A percentile compares a stretch with the other conserved stretches of the same genome.
Evolutionary conservation across 1,284 basidiomycete species (phyloP).

Genomic region (Cutaneotrichosporon sp.): DNA sequence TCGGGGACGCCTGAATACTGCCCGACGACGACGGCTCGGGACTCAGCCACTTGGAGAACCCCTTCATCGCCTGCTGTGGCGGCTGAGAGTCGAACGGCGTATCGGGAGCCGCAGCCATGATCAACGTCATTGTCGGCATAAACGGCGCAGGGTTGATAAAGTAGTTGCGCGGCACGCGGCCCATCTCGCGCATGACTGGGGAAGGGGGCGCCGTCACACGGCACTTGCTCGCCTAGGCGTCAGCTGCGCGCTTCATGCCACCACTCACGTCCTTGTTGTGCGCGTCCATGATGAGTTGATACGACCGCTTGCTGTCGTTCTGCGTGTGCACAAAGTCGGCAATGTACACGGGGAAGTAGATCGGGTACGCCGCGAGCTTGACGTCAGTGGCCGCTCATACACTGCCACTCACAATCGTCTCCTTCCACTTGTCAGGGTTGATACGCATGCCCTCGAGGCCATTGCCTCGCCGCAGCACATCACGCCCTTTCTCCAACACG

Average conservation of each 20-base stretch:
- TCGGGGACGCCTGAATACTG: constrained; percentile 27
- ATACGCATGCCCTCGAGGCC: constrained; percentile 20
- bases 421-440: constrained; percentile 30
- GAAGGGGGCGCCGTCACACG: constrained; percentile 35
- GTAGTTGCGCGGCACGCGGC: constrained; percentile 30
- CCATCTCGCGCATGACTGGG: constrained; percentile 23
- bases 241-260: not conserved
- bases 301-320: constrained; percentile 23
- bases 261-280: constrained; percentile 31
- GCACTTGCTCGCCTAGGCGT: constrained; percentile 23
- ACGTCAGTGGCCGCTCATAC: not conserved
- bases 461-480: constrained; percentile 19
- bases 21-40: constrained; percentile 20
- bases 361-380: constrained; percentile 43
- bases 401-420: constrained; percentile 32
- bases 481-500: constrained; percentile 25
- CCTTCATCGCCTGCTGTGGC: constrained; percentile 10
- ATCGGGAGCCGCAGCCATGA: constrained; percentile 9
- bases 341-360: constrained; percentile 46
- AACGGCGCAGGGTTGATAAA: constrained; percentile 37
- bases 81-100: constrained; percentile 2
- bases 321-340: constrained; percentile 37
- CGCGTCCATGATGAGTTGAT: constrained; percentile 41
- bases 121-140: constrained; percentile 24
- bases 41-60: constrained; percentile 31